Evolutionary conservation across 257 asterid genomes (phyloP).

Genomic region (Salvia hispanica): DNA sequence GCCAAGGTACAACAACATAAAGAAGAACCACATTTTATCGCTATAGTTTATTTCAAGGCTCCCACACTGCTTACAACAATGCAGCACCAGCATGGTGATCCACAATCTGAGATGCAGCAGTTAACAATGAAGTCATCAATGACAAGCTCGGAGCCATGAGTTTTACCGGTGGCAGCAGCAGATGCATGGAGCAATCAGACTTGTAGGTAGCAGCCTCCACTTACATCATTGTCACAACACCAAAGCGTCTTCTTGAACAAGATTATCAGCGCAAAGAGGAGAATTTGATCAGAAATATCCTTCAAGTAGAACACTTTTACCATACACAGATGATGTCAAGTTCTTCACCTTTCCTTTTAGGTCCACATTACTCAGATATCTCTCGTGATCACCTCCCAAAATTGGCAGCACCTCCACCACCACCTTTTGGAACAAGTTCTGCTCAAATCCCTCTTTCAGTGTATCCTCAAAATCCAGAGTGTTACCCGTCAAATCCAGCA

Average conservation of each 20-base stretch:
- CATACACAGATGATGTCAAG: constrained; percentile 51
- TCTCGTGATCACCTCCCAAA: constrained; percentile 45
- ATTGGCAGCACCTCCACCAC: constrained; percentile 72
- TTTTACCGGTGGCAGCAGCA: background rate
- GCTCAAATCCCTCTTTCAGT: constrained; percentile 64
- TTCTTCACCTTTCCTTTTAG: constrained; percentile 45
- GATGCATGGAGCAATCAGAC: background rate
- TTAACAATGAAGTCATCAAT: background rate
- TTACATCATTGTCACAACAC: background rate
- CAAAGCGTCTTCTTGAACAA: background rate
- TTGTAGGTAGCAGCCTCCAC: background rate
- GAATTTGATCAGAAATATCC: constrained; percentile 58
- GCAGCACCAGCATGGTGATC: background rate
- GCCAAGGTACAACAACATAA: too few relatives aligned
- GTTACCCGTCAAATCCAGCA: constrained; percentile 51
- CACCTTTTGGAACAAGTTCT: constrained; percentile 68
- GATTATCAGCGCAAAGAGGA: background rate
- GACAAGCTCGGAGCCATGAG: background rate
- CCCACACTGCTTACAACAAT: background rate
- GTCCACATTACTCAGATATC: constrained; percentile 27
- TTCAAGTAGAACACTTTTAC: constrained; percentile 62
- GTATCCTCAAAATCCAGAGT: constrained; percentile 53
- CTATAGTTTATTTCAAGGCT: too few relatives aligned
- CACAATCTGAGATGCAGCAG: constrained; percentile 6
- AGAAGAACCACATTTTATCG: too few relatives aligned